Base-by-base conservation (phyloP, 805 yeast genomes). In the Metschnikowia hibisci region DNA sequence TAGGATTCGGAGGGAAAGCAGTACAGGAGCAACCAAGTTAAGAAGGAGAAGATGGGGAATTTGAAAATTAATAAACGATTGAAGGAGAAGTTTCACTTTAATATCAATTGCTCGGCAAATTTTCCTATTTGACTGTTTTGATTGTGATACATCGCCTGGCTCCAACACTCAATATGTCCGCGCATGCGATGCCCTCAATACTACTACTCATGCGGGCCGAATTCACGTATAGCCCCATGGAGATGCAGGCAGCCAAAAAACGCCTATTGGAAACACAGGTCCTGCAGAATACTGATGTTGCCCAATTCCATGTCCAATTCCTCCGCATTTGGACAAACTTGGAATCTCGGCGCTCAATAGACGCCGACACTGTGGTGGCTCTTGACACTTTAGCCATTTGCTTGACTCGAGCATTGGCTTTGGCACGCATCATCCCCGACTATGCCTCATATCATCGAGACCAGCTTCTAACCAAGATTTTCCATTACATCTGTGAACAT, bases 361-460 rank as follows among this genome's bases (percentile, higher is more conserved):
- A 51, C 18, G 26, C 40, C 15, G 41, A 44, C 34, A 42, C 54
- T 10, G 48, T 55, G 27, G 31, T 53, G 15, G 34, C 47, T 20
- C 43, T 54, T 34, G 95, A 87, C 53, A 66, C 84, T 0, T 55
- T 85, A 22, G 64, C 87, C 1, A 70, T 87, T 4, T 85, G 90
- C 82, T 52, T 83, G 2, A 67, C 78, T 11, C 67, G 95, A 52
- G 63, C 78, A 3, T 52, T 63, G 3, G 40, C 33, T 2, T 20
- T 37, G 33, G 28, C 40, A 28, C 22, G 20, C 33, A 12, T 13
- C 16, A 29, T 20, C 18, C 9, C 23, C 12, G 33, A 29, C 6
- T 37, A 27, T 7, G 12, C 15, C 8, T 13, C 16, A 6, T 27
- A 12, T 9, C 26, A 7, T 12, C 13, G 18, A 8, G 23, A 29